A percentile compares a stretch with the other conserved stretches of the same genome.
Evolutionary conservation across 495 filamentous ascomycete genomes (phyloP).

Genomic region (Xylaria scruposa): DNA sequence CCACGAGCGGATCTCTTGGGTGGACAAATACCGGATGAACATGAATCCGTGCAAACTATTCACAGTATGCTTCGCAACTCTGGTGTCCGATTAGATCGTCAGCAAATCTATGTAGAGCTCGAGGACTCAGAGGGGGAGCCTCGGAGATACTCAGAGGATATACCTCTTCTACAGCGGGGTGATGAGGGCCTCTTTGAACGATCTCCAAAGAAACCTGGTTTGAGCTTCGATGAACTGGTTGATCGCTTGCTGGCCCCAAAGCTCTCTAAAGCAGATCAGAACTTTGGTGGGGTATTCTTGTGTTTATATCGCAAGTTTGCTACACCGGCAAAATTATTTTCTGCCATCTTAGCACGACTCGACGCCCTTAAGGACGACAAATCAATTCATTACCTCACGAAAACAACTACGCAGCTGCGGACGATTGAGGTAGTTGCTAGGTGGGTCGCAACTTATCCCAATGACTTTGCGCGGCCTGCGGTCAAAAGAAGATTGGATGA

Average conservation of each 20-base stretch:
- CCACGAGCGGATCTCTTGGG: conserved; percentile 41
- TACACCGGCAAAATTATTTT: conserved; percentile 75
- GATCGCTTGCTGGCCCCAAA: conserved; percentile 81
- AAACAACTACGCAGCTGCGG: conserved; percentile 78
- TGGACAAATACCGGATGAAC: conserved; percentile 46
- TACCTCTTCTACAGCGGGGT: conserved; percentile 63
- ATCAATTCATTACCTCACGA: conserved; percentile 66
- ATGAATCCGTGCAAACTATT: conserved; percentile 47
- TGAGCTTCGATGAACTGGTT: conserved; percentile 86
- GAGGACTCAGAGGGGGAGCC: conserved; percentile 66
- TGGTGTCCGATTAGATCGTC: conserved; percentile 52
- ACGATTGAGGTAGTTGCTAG: conserved; percentile 83
- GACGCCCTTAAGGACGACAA: conserved; percentile 69
- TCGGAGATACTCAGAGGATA: conserved; percentile 63
- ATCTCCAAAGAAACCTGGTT: conserved; percentile 61
- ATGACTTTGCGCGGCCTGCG: conserved; percentile 84
- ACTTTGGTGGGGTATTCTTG: conserved; percentile 85
- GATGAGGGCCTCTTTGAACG: conserved; percentile 57
- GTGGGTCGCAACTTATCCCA: conserved; percentile 90
- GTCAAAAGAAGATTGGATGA: conserved; percentile 72
- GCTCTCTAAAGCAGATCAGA: conserved; percentile 83
- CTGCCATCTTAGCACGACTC: conserved; percentile 75
- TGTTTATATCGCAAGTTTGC: conserved; percentile 97
- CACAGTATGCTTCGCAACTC: conserved; percentile 54
- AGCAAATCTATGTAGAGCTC: conserved; percentile 60